Base-by-base conservation (phyloP, 1,284 basidiomycete species). In the Rhodotorula glutinis region DNA sequence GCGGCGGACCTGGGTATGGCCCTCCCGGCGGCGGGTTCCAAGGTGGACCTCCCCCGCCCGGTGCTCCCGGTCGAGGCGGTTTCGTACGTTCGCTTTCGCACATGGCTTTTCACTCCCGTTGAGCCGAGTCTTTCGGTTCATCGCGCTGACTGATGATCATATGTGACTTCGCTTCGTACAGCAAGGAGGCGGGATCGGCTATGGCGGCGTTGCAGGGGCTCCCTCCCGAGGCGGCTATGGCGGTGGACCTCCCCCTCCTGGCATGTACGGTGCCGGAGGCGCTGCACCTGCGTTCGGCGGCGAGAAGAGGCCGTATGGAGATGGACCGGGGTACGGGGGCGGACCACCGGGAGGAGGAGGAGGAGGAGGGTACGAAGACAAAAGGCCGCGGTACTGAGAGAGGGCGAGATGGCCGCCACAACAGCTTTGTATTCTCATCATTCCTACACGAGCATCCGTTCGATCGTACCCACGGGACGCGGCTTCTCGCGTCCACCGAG, bases 331-430 rank as follows among this genome's bases (percentile, higher is more conserved):
- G 43, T 44, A 44, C 2, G 33, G 19, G 5, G 40, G 30, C 4
- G 60, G 56, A 2, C 47, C 47, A 33, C 63, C 46, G 3, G 53
- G 60, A 0, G 63, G 46, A 1, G 54, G 58, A 27, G 60, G 57
- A n/a, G 59, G 56, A 19, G 60, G 68, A 17, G 62, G 61, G 29
- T 67, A 63, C 11, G 61, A 56, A 0, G 69, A 70, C 52, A 70
- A 70, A 60, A 53, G 69, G 57, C 33, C 57, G 43, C 29, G 69
- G 59, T 70, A 70, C 57, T 70, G 38, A 56, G 53, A n/a, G n/a
- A n/a, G n/a, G n/a, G n/a, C 9, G 21, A 25, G 29, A 30, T 13
- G 27, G 17, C 7, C 11, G 33, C 33, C 33, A 11, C 33, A 7
- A 11, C 33, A 38, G 33, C 33, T 38, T 38, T 38, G 33, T 38